Base-by-base conservation (phyloP, 2,329 filamentous ascomycete species). In the Monilinia vaccinii-corymbosi region DNA sequence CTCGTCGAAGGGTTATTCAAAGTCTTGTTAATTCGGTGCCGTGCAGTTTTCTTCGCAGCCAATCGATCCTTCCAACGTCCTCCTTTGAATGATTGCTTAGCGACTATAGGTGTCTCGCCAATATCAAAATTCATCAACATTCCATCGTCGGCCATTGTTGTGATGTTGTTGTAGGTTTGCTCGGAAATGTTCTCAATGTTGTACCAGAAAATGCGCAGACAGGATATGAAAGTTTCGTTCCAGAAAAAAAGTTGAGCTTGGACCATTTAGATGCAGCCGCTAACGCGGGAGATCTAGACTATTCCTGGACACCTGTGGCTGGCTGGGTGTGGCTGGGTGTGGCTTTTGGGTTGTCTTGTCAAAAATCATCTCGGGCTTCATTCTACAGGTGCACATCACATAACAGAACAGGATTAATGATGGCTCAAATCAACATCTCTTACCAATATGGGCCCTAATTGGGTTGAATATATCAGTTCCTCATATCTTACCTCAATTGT, bases 91-190 rank as follows among this genome's bases (percentile, higher is more conserved):
- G 77, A 81, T 4, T 78, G 75, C 66, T 80, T 84, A 58, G 81
- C 76, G 62, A 85, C 80, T 58, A 89, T 72, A 14, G 87, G 81
- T 21, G 78, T 81, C 62, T 89, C 85, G 32, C 83, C 81, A 60
- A 96, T 78, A 68, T 91, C 86, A 72, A 97, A 97, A 70, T 97
- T 97, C 71, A 97, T 79, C 60, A 97, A 82, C 84, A 99, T 88
- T 67, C 91, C 91, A 85, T 96, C 89, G 78, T 97, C 92, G 56
- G 89, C 89, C 92, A 97, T 97, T 56, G 45, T 61, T 68, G 64
- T 62, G 62, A 48, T 13, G 44, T 51, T 51, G 21, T 25, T 58
- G 31, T 25, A 51, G 44, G 49, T 42, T 60, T 38, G 56, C 25
- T 50, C 23, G 49, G n/a, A 28, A 36, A 61, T 50, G 34, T 21